Conservation (phyloP, 1,284 basidiomycete species). For the Puccinia coronata region DNA sequence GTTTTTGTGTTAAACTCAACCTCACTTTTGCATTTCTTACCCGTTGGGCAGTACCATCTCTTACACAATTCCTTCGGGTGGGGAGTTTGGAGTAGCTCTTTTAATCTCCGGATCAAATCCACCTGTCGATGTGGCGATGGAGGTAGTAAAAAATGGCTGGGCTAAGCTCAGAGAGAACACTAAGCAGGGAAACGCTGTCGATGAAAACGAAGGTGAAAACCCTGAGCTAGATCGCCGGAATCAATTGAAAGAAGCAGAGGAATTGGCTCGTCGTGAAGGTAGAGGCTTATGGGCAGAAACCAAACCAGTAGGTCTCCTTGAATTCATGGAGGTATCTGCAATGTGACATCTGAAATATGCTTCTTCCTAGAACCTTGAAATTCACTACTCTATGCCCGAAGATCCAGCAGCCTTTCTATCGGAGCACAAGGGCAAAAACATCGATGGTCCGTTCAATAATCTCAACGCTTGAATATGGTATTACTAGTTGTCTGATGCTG, state of each 20-base stretch:
- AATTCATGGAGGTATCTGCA: not conserved
- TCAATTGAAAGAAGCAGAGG: constrained; percentile 64
- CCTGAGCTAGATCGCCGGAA: constrained; percentile 60
- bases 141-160: constrained; percentile 84
- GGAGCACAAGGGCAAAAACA: constrained; percentile 83
- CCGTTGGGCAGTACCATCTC: constrained; percentile 24
- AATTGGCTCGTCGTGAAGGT: constrained; percentile 75
- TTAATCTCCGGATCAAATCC: constrained; percentile 24
- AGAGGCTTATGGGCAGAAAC: constrained; percentile 81
- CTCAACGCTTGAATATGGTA: not conserved
- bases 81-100: constrained; percentile 41
- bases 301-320: constrained; percentile 59
- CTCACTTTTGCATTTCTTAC: not conserved
- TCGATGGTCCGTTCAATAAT: constrained; percentile 70
- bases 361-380: constrained; percentile 59
- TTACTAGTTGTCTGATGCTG: not conserved
- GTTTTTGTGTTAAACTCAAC: not conserved
- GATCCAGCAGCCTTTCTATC: constrained; percentile 85
- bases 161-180: constrained; percentile 80
- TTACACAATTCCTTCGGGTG: constrained; percentile 48
- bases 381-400: constrained; percentile 83
- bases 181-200: constrained; percentile 68
- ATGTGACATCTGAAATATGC: constrained; percentile 48
- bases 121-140: constrained; percentile 68
- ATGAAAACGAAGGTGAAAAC: constrained; percentile 47